Percentiles rank a stretch among this genome's conserved stretches.
Evolutionary conservation across 139 green algal genomes (phyloP).

Genomic region (Pycnococcus provasolii): DNA sequence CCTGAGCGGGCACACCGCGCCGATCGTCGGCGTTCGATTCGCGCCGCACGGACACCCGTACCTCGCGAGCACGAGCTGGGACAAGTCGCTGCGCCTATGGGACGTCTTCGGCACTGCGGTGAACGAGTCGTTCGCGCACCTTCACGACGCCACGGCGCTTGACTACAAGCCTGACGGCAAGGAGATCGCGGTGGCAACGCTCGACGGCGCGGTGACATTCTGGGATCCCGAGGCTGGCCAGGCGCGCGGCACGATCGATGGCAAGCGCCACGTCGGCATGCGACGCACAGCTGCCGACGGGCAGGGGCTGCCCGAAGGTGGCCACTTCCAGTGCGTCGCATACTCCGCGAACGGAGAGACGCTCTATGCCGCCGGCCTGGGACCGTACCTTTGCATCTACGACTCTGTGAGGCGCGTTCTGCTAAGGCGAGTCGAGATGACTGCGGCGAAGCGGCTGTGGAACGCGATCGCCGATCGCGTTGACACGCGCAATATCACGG

Average conservation of each 20-base stretch:
- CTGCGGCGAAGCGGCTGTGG: no score
- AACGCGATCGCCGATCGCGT: no score
- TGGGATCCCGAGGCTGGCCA: conserved; percentile 76
- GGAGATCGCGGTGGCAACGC: conserved; percentile 67
- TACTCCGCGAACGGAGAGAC: conserved; percentile 36
- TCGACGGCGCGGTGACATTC: conserved; percentile 85
- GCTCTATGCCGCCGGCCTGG: neutral
- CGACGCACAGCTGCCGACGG: conserved; percentile 58
- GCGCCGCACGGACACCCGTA: conserved; percentile 33
- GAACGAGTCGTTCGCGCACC: conserved; percentile 70
- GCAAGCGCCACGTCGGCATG: conserved; percentile 71
- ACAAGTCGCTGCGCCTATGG: conserved; percentile 76
- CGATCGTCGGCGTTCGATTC: conserved; percentile 73
- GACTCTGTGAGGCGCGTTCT: no score
- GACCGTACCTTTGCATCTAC: no score
- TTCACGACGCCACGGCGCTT: conserved; percentile 81
- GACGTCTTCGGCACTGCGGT: conserved; percentile 69
- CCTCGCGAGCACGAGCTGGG: conserved; percentile 61
- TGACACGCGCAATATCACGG: no score
- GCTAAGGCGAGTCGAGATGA: no score
- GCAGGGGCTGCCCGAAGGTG: conserved; percentile 35
- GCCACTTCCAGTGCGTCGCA: conserved; percentile 68
- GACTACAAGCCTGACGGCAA: conserved; percentile 72
- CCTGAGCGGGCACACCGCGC: conserved; percentile 81
- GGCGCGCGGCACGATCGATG: conserved; percentile 52